phyloP scores from a whole-genome alignment of 75 land plant species.

The Azolla pinnata region DNA sequence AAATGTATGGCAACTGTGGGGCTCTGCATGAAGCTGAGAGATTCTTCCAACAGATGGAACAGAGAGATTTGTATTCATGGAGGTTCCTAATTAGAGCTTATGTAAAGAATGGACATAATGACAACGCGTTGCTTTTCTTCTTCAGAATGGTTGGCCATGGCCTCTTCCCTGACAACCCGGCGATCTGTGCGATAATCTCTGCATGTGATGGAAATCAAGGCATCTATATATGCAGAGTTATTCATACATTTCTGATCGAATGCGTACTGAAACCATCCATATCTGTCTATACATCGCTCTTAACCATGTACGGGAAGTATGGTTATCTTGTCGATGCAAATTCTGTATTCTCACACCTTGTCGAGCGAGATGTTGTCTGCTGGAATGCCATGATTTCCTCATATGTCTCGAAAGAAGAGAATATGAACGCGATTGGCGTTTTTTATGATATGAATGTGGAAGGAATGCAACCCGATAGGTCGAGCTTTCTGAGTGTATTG shows the following conservation, averaged over 20 bases:
- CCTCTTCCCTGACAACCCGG: background rate
- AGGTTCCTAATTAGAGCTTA: constrained; percentile 10
- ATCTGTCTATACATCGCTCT: constrained; percentile 5
- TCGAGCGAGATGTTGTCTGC: constrained; percentile 15
- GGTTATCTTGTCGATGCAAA: constrained; percentile 13
- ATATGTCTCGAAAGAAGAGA: background rate
- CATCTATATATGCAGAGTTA: background rate
- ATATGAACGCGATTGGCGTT: background rate
- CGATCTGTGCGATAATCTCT: background rate
- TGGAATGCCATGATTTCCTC: constrained; percentile 21
- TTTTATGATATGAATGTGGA: background rate
- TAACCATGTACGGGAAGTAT: constrained; percentile 9
- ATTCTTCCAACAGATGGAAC: background rate
- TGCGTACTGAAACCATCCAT: background rate
- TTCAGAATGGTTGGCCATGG: constrained; percentile 2
- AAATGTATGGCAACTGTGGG: background rate
- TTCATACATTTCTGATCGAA: background rate
- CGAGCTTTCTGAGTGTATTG: constrained; percentile 6
- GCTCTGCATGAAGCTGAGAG: background rate
- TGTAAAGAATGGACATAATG: constrained; percentile 6
- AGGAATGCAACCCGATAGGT: constrained; percentile 5
- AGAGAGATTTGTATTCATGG: background rate
- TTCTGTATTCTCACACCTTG: constrained; percentile 17
- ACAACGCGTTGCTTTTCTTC: constrained; percentile 14
- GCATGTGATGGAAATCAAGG: constrained; percentile 1